Evolutionary conservation across 176 grass and related monocot species (phyloP), one percentile per base, ranked within the genome.

Genomic region (Paspalum vaginatum): DNA sequence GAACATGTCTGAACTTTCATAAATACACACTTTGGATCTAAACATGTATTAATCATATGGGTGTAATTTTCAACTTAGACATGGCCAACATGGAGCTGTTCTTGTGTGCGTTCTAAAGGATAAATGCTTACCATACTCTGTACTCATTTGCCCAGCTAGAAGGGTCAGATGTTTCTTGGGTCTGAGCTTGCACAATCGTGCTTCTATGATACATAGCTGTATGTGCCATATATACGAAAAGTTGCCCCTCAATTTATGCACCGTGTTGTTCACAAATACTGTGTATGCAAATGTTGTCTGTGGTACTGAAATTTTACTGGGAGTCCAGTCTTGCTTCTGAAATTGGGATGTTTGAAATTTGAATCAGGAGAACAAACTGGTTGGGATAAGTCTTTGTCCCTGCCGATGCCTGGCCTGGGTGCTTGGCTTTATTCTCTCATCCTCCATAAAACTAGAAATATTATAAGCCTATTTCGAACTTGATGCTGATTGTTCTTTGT

Each of bases 401-500:
- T 84, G 68, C 46, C 47, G 10, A 43, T 74, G 67, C 62, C 38
- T 63, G 47, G 11, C 63, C 55, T 71, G 4, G 78, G 21, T 62
- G 55, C 67, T 51, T 50, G 5, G 68, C 38, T 60, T 48, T 27
- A 83, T 83, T 83, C 39, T 83, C 59, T 65, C 42, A 83, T 72
- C 79, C 40, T 83, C 66, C 59, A 17, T 68, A 74, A 43, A 56
- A 59, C 17, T 79, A 52, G 44, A 48, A 71, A 48, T 45, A 22
- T 74, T n/a, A n/a, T 60, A 69, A 69, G 6, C 3, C 21, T 69
- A 70, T 70, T 43, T 26, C 49, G 37, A 68, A 16, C 17, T 72
- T 82, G 16, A 66, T 44, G 18, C 57, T 65, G 58, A 59, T 81
- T 85, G 14, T 65, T 61, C 65, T 50, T 65, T 76, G 24, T 7